Base-by-base conservation (phyloP, 75 land plant genomes). In the Larix kaempferi region DNA sequence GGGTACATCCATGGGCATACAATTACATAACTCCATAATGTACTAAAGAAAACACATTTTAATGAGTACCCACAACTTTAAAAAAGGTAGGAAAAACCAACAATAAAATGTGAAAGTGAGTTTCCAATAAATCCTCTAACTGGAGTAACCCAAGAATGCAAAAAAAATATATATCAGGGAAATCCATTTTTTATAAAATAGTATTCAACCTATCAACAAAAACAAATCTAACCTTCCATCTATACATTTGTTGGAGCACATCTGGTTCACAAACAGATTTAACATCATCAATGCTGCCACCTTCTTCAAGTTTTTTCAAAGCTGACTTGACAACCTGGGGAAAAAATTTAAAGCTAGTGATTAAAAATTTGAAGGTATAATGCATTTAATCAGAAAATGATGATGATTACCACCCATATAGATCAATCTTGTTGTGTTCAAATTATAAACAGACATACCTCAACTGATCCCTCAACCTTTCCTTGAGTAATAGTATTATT, bases 311-410 rank as follows among this genome's bases (percentile, higher is more conserved):
- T 39, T 81, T 89, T 52, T 77, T 57, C 29, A 88, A 44, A 44
- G 96, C 94, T 63, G 85, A 61, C 33, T 74, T 85, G 78, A 93
- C 59, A 60, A 91, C 96, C 96, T 93, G 73, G 5, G 6, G 21
- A n/a, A 62, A 62, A 62, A 1, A 3, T 62, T 49, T 11, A 10
- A 49, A 10, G 54, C 11, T 19, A 62, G 25, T 62, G 21, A n/a
- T 25, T 15, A 62, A 62, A 10, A 62, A 11, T n/a, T 62, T 62
- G 8, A 16, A 17, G 64, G 1, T n/a, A 19, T n/a, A 11, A 19
- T 26, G 16, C 25, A 71, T 26, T 71, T 33, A 71, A 23, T 27
- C 73, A 71, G 7, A 27, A 71, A 25, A 60, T 76, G 7, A 62
- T 26, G 76, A 1, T 2, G 13, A 25, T 56, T 57, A 4, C 27